Conservation (phyloP, 2,329 filamentous ascomycete species). For the Plenodomus tracheiphilus region DNA sequence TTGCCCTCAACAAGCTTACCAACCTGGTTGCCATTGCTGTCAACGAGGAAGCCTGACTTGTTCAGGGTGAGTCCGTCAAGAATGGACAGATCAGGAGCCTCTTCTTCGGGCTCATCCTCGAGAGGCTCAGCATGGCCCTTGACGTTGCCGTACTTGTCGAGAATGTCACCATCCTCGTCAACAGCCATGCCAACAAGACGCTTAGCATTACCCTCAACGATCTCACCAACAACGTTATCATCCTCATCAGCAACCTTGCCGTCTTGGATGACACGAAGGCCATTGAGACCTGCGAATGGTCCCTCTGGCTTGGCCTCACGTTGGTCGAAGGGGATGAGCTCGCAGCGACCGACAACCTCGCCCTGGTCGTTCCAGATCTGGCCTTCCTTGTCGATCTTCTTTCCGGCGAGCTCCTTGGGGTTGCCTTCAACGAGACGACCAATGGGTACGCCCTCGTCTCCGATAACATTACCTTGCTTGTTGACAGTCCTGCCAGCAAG, state of each 20-base stretch:
- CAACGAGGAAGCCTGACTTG: constrained; percentile 62
- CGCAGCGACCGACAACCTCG: constrained; percentile 68
- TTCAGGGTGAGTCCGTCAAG: constrained; percentile 59
- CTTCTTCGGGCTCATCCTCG: constrained; percentile 35
- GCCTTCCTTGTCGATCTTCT: constrained; percentile 72
- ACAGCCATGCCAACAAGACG: constrained; percentile 62
- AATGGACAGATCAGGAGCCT: constrained; percentile 54
- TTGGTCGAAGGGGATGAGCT: constrained; percentile 70
- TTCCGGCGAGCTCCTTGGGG: constrained; percentile 64
- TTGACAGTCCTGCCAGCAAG: constrained; percentile 54
- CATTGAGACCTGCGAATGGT: constrained; percentile 55
- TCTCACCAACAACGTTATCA: constrained; percentile 55
- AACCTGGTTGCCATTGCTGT: constrained; percentile 57
- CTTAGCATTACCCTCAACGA: constrained; percentile 63
- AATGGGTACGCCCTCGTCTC: constrained; percentile 55
- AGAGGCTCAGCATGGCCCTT: constrained; percentile 63
- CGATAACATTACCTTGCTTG: constrained; percentile 56
- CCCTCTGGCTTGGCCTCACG: constrained; percentile 55
- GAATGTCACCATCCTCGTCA: constrained; percentile 65
- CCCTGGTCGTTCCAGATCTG: constrained; percentile 74
- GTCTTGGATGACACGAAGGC: constrained; percentile 52
- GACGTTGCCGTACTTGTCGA: constrained; percentile 64
- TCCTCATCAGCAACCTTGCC: constrained; percentile 56
- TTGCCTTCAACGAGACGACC: constrained; percentile 71
- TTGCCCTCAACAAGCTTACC: constrained; percentile 61